Conservation (phyloP, 257 asterid species). For the Craterostigma plantagineum region DNA sequence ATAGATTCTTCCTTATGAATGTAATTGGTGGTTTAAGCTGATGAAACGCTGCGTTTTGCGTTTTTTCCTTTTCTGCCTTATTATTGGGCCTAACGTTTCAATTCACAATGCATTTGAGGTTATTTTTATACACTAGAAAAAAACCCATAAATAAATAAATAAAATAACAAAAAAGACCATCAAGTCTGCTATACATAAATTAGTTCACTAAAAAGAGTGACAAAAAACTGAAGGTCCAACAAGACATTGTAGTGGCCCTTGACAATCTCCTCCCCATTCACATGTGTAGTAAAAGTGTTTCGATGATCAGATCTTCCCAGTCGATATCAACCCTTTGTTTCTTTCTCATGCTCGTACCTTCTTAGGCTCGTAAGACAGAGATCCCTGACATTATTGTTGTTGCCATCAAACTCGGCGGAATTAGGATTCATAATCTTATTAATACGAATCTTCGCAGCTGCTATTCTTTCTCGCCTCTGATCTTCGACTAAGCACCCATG, state of each 20-base stretch:
- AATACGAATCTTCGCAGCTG: slow-evolving; percentile 58
- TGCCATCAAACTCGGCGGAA: slow-evolving; percentile 8
- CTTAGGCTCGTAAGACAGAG: slow-evolving; percentile 9
- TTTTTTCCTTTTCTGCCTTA: no score
- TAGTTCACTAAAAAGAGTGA: no score
- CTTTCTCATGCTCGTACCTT: slow-evolving; percentile 25
- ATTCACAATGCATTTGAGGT: no score
- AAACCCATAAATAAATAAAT: no score
- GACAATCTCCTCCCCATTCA: slow-evolving; percentile 61
- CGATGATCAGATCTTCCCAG: slow-evolving; percentile 79
- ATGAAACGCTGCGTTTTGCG: no score
- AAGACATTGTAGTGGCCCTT: slow-evolving; percentile 60
- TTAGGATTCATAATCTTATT: slow-evolving; percentile 37
- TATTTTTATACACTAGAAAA: no score
- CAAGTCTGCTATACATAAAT: no score
- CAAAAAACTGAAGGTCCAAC: slow-evolving; percentile 64
- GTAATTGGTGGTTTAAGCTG: no score
- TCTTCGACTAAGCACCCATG: slow-evolving; percentile 20
- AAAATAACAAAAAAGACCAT: no score
- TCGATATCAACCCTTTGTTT: slow-evolving; percentile 27
- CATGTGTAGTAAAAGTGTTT: slow-evolving; percentile 71
- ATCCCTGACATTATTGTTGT: no score
- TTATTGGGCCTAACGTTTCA: no score
- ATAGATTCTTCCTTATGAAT: no score
- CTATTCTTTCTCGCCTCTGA: slow-evolving; percentile 46